These are phyloP conservation scores for Dictyostelium firmibasis DNA, from an alignment of 78 protist genomes.

Conservation along the genomic window DNA sequence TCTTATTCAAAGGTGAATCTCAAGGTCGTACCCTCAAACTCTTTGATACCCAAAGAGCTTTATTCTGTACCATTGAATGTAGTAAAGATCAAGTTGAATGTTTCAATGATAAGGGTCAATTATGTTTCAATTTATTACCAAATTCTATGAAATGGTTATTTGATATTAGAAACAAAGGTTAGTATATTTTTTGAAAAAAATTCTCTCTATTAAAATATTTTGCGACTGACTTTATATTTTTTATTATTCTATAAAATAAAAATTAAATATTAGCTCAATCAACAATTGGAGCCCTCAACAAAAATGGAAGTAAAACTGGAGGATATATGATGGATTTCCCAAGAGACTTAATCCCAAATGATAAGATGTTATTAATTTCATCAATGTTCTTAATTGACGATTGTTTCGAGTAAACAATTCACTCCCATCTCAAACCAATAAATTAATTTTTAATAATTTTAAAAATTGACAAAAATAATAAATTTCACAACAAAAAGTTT, in stretches of 20 bases:
- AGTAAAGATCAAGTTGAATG: constrained; percentile 34
- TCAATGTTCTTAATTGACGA: constrained; percentile 63
- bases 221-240: no score
- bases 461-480: neutral
- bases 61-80: constrained; percentile 48
- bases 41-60: neutral
- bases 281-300: constrained; percentile 23
- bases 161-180: constrained; percentile 50
- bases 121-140: constrained; percentile 39
- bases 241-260: neutral
- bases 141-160: constrained; percentile 58
- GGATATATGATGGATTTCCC: constrained; percentile 54
- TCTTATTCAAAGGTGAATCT: constrained; percentile 54
- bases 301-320: neutral
- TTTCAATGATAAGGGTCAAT: constrained; percentile 17
- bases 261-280: neutral
- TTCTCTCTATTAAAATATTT: neutral
- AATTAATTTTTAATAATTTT: neutral
- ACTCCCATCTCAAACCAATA: neutral
- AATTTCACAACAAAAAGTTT: neutral
- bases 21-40: constrained; percentile 28
- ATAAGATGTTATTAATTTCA: constrained; percentile 51
- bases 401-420: constrained; percentile 45
- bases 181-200: no score
- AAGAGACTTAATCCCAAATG: neutral